phyloP scores from a whole-genome alignment of 164 flowering plant species.

The Houttuynia cordata region DNA sequence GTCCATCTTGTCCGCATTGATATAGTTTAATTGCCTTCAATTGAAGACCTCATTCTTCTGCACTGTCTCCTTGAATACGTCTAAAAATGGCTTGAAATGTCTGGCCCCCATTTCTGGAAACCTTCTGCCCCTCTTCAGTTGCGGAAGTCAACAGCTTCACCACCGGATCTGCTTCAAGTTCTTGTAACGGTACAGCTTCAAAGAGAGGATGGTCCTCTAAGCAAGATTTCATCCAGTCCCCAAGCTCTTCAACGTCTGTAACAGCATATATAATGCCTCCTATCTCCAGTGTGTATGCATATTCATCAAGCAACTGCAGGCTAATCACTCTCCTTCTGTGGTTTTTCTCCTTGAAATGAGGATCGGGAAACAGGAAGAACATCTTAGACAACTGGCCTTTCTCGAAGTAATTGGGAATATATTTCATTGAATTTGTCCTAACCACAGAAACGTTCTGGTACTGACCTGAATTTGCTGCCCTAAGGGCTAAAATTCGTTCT shows the following conservation, averaged over 20 bases:
- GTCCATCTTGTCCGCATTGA: neutral
- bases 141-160: conserved; percentile 57
- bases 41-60: neutral
- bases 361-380: conserved; percentile 94
- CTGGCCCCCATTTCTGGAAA: conserved; percentile 77
- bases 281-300: conserved; percentile 62
- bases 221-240: conserved; percentile 80
- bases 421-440: conserved; percentile 91
- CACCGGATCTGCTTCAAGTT: conserved; percentile 60
- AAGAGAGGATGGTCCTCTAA: conserved; percentile 70
- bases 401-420: conserved; percentile 78
- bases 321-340: conserved; percentile 84
- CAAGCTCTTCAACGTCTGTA: conserved; percentile 90
- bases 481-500: conserved; percentile 62
- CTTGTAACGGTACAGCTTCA: conserved; percentile 45
- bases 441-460: conserved; percentile 80
- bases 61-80: conserved; percentile 19
- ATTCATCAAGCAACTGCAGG: conserved; percentile 71
- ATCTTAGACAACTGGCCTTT: conserved; percentile 79
- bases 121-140: conserved; percentile 94
- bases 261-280: conserved; percentile 89
- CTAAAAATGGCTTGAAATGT: conserved; percentile 62
- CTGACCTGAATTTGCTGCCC: conserved; percentile 54
- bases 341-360: conserved; percentile 97
- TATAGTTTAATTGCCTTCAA: neutral